Percentiles rank a stretch among this genome's conserved stretches.
Evolutionary conservation across 352 stramenopile species (phyloP).

Genomic region (Lagenidium giganteum): DNA sequence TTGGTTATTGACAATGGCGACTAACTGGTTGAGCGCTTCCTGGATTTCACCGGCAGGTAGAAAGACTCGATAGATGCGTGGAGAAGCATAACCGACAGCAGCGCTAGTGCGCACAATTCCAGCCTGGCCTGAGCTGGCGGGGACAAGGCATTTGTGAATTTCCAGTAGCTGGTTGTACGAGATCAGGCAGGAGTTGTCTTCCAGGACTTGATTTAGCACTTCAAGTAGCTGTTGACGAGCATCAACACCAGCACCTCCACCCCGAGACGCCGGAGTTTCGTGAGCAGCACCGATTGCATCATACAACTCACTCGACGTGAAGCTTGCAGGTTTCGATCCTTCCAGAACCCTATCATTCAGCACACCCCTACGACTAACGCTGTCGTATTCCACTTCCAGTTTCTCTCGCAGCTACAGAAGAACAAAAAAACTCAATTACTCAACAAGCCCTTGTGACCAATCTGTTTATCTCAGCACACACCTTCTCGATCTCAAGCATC

Average conservation of each 20-base stretch:
- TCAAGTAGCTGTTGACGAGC: constrained; percentile 39
- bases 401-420: constrained; percentile 28
- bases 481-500: constrained; percentile 45
- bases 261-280: constrained; percentile 19
- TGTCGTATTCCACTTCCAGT: constrained; percentile 54
- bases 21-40: constrained; percentile 30
- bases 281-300: constrained; percentile 64
- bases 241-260: constrained; percentile 10
- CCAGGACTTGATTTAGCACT: constrained; percentile 62
- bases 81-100: constrained; percentile 69
- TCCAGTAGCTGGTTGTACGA: constrained; percentile 52
- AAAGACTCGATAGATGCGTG: constrained; percentile 80
- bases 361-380: constrained; percentile 33
- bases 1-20: constrained; percentile 40
- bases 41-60: constrained; percentile 58
- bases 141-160: constrained; percentile 51
- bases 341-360: constrained; percentile 36
- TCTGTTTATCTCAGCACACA: constrained; percentile 17
- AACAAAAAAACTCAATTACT: background rate
- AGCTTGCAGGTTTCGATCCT: constrained; percentile 21
- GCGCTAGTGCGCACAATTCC: constrained; percentile 47
- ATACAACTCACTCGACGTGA: constrained; percentile 71
- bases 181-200: constrained; percentile 46
- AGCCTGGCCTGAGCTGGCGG: constrained; percentile 30
- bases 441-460: too few relatives aligned